phyloP scores from a whole-genome alignment of 1,139 yeast species.

The Zygoascus hellenicus region DNA sequence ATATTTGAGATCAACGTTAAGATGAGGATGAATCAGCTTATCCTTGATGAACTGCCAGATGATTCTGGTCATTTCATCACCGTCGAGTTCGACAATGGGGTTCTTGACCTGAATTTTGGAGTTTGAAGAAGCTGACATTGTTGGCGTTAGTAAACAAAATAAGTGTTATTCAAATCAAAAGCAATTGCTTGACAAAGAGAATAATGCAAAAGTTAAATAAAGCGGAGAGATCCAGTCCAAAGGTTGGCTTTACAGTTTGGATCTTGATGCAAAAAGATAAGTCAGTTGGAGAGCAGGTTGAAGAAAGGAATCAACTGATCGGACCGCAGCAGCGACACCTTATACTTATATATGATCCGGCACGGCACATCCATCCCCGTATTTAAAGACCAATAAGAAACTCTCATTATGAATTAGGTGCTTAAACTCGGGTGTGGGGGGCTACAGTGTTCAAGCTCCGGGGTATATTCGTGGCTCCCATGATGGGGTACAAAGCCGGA shows the following conservation, averaged over 20 bases:
- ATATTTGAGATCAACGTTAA: conserved; percentile 84
- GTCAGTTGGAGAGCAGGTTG: too few relatives aligned
- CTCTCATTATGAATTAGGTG: neutral
- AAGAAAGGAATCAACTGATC: too few relatives aligned
- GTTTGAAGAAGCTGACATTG: conserved; percentile 11
- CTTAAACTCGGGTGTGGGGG: conserved; percentile 1
- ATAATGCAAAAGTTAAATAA: too few relatives aligned
- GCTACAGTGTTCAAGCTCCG: neutral
- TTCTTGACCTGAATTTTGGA: conserved; percentile 71
- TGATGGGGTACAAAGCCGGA: neutral
- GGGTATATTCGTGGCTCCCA: conserved; percentile 4
- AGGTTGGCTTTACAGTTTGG: too few relatives aligned
- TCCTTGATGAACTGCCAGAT: conserved; percentile 81
- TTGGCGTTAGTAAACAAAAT: neutral
- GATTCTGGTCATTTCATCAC: conserved; percentile 93
- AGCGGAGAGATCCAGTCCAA: too few relatives aligned
- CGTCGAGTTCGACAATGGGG: conserved; percentile 94
- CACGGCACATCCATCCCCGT: too few relatives aligned
- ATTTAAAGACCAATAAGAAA: conserved; percentile 1
- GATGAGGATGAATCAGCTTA: conserved; percentile 74
- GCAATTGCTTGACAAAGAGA: too few relatives aligned
- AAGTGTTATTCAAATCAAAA: too few relatives aligned
- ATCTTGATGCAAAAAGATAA: too few relatives aligned
- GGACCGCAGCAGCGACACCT: too few relatives aligned
- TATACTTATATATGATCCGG: too few relatives aligned